Base-by-base conservation (phyloP, 78 protist species). In the Goniomonas avonlea region DNA sequence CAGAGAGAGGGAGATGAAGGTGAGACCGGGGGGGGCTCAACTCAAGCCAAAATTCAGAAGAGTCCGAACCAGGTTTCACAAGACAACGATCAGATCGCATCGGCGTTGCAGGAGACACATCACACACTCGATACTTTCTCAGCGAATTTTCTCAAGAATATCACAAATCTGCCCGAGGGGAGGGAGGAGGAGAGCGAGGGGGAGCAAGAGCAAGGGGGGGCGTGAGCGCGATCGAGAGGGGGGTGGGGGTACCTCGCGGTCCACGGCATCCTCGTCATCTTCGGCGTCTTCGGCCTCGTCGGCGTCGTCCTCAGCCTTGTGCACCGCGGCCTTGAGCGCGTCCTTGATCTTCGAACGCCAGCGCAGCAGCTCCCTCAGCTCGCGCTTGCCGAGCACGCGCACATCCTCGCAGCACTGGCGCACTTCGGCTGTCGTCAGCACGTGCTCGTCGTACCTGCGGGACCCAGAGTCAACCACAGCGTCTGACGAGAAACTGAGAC, bases 381-480 rank as follows among this genome's bases (percentile, higher is more conserved):
- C 77, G 13, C 77, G 4, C 37, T 70, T 70, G 39, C 77, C 77
- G 32, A 70, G 77, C 55, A 70, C 71, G 47, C 71, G 71, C 47
- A 63, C 25, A 43, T 63, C 71, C 3, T 31, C n/a, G 45, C 71
- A 63, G 71, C 71, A 63, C 47, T 63, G 29, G 35, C 0, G 1
- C 31, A 63, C 31, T 43, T 63, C 71, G 27, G 5, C 43, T 11
- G 15, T 37, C 50, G 71, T 63, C 71, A 37, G 32, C 71, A 37
- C 71, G 71, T 63, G 71, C 71, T 63, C 71, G 27, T n/a, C n/a
- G n/a, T n/a, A n/a, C n/a, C n/a, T n/a, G n/a, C n/a, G n/a, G n/a
- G n/a, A n/a, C n/a, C n/a, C n/a, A n/a, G n/a, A n/a, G n/a, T n/a
- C n/a, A n/a, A n/a, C n/a, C n/a, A n/a, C n/a, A n/a, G n/a, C n/a